phyloP scores from a whole-genome alignment of 164 flowering plant species.

The Stephania japonica region DNA sequence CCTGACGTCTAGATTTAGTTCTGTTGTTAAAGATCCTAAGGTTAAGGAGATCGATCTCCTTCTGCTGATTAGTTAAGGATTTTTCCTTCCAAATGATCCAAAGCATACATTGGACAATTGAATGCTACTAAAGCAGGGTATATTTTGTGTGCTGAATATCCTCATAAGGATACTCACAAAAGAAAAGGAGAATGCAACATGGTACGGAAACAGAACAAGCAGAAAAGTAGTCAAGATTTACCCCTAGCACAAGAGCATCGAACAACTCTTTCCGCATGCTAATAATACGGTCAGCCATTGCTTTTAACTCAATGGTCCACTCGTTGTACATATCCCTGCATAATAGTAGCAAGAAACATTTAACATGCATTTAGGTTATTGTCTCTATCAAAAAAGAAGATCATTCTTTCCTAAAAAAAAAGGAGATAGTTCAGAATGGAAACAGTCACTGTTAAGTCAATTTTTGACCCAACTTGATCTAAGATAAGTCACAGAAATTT shows the following conservation, averaged over 20 bases:
- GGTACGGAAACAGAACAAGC: background rate
- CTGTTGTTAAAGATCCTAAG: too few relatives aligned
- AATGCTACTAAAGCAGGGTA: too few relatives aligned
- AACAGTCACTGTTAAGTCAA: background rate
- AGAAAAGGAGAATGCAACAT: background rate
- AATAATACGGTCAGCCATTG: constrained; percentile 96
- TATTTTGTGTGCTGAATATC: too few relatives aligned
- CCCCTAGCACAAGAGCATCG: constrained; percentile 79
- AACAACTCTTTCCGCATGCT: constrained; percentile 81
- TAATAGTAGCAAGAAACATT: background rate
- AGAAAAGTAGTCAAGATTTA: constrained; percentile 13
- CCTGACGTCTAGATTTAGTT: too few relatives aligned
- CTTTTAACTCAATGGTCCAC: constrained; percentile 96
- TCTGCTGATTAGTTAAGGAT: too few relatives aligned
- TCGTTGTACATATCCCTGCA: constrained; percentile 72
- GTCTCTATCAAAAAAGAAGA: background rate
- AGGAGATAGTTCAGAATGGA: background rate
- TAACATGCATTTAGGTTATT: background rate
- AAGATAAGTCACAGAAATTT: background rate
- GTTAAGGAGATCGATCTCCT: too few relatives aligned
- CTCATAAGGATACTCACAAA: background rate
- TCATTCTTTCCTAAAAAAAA: too few relatives aligned
- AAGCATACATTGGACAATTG: too few relatives aligned
- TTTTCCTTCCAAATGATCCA: too few relatives aligned
- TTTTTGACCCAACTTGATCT: background rate